phyloP scores from a whole-genome alignment of 345 rosid species.

The Hirschfeldia incana region DNA sequence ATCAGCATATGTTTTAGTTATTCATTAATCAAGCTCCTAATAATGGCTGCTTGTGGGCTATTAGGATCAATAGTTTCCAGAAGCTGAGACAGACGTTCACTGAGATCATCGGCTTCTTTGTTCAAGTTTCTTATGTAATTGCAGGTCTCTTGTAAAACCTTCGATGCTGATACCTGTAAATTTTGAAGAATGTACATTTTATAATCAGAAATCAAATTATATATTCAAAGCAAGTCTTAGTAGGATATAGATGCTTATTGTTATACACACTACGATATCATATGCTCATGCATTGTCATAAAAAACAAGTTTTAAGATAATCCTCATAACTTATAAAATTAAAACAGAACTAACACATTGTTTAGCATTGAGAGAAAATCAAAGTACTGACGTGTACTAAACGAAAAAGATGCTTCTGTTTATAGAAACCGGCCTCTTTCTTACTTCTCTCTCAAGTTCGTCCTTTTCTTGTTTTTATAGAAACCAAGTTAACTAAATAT shows the following conservation, averaged over 20 bases:
- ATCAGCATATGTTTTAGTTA: constrained; percentile 7
- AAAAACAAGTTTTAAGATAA: background rate
- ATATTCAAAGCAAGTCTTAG: constrained; percentile 4
- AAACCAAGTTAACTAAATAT: constrained; percentile 27
- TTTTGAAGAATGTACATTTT: background rate
- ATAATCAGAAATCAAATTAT: background rate
- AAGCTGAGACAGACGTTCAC: constrained; percentile 86
- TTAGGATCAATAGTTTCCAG: constrained; percentile 78
- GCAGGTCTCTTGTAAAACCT: constrained; percentile 94
- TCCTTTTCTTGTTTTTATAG: constrained; percentile 17
- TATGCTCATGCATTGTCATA: background rate
- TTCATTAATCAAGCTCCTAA: constrained; percentile 82
- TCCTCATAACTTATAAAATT: background rate
- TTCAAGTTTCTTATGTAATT: constrained; percentile 86
- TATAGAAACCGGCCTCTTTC: constrained; percentile 17
- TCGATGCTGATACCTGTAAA: constrained; percentile 78
- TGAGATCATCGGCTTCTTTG: constrained; percentile 81
- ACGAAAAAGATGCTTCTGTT: constrained; percentile 29
- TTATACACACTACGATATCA: background rate
- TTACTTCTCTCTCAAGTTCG: background rate
- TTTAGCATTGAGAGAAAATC: background rate
- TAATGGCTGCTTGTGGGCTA: constrained; percentile 90
- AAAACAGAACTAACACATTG: constrained; percentile 13
- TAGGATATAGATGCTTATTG: background rate
- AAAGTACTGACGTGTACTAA: constrained; percentile 6